phyloP scores from a whole-genome alignment of 1,284 basidiomycete genomes.

The Mycosarcoma maydis region DNA sequence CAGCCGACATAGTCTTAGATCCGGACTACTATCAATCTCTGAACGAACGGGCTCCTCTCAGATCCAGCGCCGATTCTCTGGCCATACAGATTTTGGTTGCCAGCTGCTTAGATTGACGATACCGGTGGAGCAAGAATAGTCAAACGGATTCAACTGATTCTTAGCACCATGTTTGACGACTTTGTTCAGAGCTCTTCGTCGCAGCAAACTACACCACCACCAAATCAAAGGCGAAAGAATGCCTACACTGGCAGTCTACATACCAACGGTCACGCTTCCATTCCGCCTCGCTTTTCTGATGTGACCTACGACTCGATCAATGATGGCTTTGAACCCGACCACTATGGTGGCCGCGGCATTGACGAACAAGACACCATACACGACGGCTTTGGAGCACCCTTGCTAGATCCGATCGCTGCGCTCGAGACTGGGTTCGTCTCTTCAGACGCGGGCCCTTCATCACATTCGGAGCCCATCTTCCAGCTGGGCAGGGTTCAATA shows the following conservation, averaged over 20 bases:
- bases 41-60: too few species aligned
- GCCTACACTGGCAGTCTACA: neutral
- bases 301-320: constrained; percentile 18
- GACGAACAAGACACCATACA: neutral
- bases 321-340: constrained; percentile 30
- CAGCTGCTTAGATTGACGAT: neutral
- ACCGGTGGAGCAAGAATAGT: neutral
- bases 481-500: constrained; percentile 65
- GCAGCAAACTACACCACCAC: constrained; percentile 6
- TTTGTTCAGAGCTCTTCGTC: constrained; percentile 50
- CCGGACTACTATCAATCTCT: too few species aligned
- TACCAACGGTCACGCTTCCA: constrained; percentile 7
- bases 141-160: neutral
- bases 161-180: constrained; percentile 41
- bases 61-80: too few species aligned
- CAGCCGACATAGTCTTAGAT: too few species aligned
- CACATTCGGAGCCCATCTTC: constrained; percentile 54
- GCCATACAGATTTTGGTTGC: too few species aligned
- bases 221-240: neutral
- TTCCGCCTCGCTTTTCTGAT: constrained; percentile 1
- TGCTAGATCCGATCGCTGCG: constrained; percentile 43
- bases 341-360: neutral
- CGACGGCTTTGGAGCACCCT: constrained; percentile 13
- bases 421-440: constrained; percentile 63
- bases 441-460: constrained; percentile 36